Evolutionary conservation across 208 protist species (phyloP), one percentile per base, ranked within the genome.

Genomic region (Polymyxa betae): DNA sequence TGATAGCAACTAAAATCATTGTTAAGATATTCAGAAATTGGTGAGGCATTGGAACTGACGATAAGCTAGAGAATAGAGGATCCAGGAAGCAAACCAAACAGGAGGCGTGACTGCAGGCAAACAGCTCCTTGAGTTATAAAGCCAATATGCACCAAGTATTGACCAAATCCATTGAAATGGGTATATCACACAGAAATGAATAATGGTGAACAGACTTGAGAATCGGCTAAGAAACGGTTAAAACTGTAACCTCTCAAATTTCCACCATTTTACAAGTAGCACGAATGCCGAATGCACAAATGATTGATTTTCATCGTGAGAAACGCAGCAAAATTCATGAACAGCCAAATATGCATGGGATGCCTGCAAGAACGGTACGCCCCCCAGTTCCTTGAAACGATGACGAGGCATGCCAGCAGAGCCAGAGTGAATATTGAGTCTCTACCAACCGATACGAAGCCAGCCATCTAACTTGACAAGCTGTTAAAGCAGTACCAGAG

Each of bases 91-190:
- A 43, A 82, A 82, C 72, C 72, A 82, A 5, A 16, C 5, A 20
- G 5, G 35, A 35, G 72, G 35, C 5, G 72, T 82, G 72, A 82
- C 35, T 5, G 72, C 5, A 35, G 72, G 72, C 5, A 82, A n/a
- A 43, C 72, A 82, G 16, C 40, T n/a, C 16, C 40, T 12, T 20
- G 72, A 82, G 5, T 12, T 43, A 5, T n/a, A 43, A 20, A 82
- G 72, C 72, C 72, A 82, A 43, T 45, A 35, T n/a, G n/a, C 16
- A 82, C 72, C 72, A n/a, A 82, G 35, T 20, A 35, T n/a, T 43
- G 72, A 45, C 72, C 72, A 82, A n/a, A 82, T 43, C 72, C 72
- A 82, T 5, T 38, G n/a, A n/a, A 82, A 82, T 43, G 72, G 72
- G n/a, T 82, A 82, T 43, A 82, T 20, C 5, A 82, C 35, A n/a